Evolutionary conservation across 805 yeast species (phyloP), one percentile per base, ranked within the genome.

Genomic region (Cyberlindnera xishuangbannaensis): DNA sequence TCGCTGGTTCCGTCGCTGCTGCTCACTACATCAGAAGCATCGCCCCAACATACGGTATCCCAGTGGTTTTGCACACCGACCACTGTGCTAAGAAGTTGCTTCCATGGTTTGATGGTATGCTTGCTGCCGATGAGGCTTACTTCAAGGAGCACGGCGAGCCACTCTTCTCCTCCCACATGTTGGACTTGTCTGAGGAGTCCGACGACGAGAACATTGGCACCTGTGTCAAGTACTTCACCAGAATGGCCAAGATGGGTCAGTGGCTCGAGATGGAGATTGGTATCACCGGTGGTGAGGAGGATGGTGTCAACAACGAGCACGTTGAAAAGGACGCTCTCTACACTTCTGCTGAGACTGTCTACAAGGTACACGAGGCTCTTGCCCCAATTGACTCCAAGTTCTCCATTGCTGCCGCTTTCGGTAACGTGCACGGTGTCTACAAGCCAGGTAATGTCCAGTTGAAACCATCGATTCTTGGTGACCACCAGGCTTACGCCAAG

Each of bases 231-330:
- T 92, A 92, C 79, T 90, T 92, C 72, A 73, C 73, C 65, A 85
- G 95, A 71, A 86, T 85, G 79, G 69, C 94, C 64, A 86, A 83
- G 71, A 73, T 90, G 78, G 73, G 77, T 71, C 97, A 90, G 74
- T 92, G 92, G 92, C 78, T 92, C 63, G 98, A 92, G 78, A 92
- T 92, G 98, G 98, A 92, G 76, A 92, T 92, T 63, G 98, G 98
- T 79, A 92, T 92, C 79, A 92, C 98, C 64, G 98, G 98, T 72
- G 98, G 98, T 81, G 98, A 92, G 76, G 98, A 92, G 73, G 98
- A 92, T 63, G 98, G 98, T 80, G 98, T 92, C 59, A 92, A 92
- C 82, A 92, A 92, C 78, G 94, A 90, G 69, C 74, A 78, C 64
- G 96, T 85, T 50, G 76, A 77, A 61, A 82, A 83, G 70, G 87